Evolutionary conservation across 2,329 filamentous ascomycete genomes (phyloP).

Genomic region (Ceratocystis colombiana): DNA sequence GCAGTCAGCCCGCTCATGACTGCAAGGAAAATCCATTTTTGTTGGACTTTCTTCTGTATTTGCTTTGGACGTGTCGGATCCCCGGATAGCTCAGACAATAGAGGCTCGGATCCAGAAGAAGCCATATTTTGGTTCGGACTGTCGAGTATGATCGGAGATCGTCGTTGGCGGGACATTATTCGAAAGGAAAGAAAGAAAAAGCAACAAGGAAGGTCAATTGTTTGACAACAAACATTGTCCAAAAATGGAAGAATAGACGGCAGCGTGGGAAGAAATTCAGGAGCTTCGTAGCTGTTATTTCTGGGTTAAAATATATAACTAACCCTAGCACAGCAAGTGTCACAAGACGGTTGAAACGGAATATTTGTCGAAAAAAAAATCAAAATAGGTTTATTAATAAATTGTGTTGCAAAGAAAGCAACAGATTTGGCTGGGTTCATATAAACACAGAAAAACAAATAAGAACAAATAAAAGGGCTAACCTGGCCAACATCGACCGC

Average conservation of each 20-base stretch:
- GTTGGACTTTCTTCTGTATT: background rate
- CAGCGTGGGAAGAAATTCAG: no score
- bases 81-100: slow-evolving; percentile 31
- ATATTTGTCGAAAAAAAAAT: background rate
- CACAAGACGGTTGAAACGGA: background rate
- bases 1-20: slow-evolving; percentile 67
- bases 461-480: background rate
- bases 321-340: background rate
- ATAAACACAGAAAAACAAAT: slow-evolving; percentile 2
- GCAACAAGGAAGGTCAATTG: no score
- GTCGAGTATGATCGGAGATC: background rate
- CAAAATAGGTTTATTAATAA: background rate
- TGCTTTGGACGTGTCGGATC: background rate
- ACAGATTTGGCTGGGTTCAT: no score
- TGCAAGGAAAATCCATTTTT: slow-evolving; percentile 57
- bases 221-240: no score
- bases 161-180: slow-evolving; percentile 4
- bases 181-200: slow-evolving; percentile 26
- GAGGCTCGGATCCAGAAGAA: slow-evolving; percentile 13
- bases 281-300: no score
- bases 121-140: background rate
- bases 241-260: no score
- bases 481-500: background rate
- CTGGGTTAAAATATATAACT: background rate
- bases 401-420: background rate